Percentiles rank a stretch among this genome's conserved stretches.
phyloP scores from a whole-genome alignment of 305 asterid species.

The Withania somnifera region DNA sequence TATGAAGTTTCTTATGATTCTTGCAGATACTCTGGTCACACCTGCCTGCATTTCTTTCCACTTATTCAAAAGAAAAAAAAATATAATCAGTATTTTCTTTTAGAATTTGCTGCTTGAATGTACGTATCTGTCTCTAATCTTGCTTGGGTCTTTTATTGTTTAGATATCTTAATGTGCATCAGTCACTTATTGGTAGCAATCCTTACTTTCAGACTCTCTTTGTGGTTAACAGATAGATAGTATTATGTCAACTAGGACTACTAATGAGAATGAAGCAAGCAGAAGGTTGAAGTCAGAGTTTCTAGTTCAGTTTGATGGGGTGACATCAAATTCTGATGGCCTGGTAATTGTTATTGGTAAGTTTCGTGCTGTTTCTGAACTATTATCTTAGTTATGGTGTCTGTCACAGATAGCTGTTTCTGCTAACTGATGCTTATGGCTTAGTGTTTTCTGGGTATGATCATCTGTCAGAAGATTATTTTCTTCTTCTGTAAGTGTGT shows the following conservation, averaged over 20 bases:
- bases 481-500: neutral
- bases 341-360: slow-evolving; percentile 87
- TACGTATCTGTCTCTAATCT: neutral
- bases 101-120: neutral
- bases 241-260: slow-evolving; percentile 91
- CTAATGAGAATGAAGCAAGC: slow-evolving; percentile 94
- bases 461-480: neutral
- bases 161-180: neutral
- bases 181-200: neutral
- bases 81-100: neutral
- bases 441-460: neutral
- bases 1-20: neutral
- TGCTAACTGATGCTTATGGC: neutral
- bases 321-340: slow-evolving; percentile 72
- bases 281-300: slow-evolving; percentile 96
- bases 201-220: slow-evolving; percentile 8
- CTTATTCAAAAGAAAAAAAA: neutral
- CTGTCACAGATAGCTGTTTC: neutral
- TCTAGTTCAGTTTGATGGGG: slow-evolving; percentile 95
- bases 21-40: neutral
- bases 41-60: neutral
- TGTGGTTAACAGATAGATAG: slow-evolving; percentile 77
- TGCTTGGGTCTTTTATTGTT: neutral
- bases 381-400: neutral
- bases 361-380: slow-evolving; percentile 6